Percentiles rank a stretch among this genome's conserved stretches.
These are phyloP conservation scores for Agastache rugosa DNA, from an alignment of 257 asterid genomes.

Conservation along the genomic window DNA sequence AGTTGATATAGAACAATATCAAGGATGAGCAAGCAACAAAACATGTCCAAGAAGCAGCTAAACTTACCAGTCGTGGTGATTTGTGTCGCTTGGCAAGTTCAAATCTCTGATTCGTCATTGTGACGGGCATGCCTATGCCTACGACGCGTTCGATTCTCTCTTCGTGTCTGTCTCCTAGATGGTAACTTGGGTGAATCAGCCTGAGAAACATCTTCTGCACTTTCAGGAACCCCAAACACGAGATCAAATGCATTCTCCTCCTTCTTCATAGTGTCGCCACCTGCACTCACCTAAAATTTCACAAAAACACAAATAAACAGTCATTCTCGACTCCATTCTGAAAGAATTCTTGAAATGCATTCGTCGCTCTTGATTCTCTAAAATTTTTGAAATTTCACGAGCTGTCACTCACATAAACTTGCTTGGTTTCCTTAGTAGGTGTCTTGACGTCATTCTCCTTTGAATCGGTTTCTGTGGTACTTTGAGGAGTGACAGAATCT, in stretches of 20 bases:
- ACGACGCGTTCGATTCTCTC: conserved; percentile 59
- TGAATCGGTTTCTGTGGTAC: conserved; percentile 36
- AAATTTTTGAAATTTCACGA: background rate
- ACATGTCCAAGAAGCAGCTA: background rate
- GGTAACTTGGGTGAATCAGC: conserved; percentile 34
- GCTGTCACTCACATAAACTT: conserved; percentile 50
- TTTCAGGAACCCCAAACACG: conserved; percentile 57
- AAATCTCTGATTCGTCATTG: conserved; percentile 46
- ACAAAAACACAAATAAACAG: background rate
- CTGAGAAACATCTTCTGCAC: conserved; percentile 38
- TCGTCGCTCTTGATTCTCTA: background rate
- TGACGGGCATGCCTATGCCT: conserved; percentile 57
- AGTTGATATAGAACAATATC: background rate
- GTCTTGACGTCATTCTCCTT: conserved; percentile 38
- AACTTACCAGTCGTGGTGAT: background rate
- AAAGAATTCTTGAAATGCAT: background rate
- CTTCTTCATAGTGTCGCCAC: conserved; percentile 29
- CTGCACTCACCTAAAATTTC: conserved; percentile 49
- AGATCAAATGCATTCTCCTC: conserved; percentile 66
- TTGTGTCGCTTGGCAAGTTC: conserved; percentile 26
- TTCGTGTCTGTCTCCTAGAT: conserved; percentile 45
- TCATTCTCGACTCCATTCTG: background rate
- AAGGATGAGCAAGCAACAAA: background rate
- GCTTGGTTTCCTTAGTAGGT: conserved; percentile 40
- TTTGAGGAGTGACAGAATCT: conserved; percentile 43